Conservation (phyloP, 129 eudicot genomes). For the Pittosporum tobira region DNA sequence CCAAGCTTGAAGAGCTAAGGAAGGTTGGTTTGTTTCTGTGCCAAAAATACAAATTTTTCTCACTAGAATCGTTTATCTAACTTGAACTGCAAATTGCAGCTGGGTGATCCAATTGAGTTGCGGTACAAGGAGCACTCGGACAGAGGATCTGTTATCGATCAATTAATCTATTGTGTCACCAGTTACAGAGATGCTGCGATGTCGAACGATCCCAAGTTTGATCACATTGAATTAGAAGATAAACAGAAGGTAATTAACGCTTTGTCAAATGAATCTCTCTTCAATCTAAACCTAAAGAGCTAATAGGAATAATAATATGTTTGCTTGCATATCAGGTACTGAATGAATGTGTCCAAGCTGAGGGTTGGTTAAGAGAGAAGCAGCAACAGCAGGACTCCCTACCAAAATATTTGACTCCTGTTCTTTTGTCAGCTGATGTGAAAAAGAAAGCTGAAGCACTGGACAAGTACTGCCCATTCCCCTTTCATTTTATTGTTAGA, state of each 20-base stretch:
- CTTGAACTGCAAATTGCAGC: conserved; percentile 28
- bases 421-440: conserved; percentile 66
- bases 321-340: conserved; percentile 33
- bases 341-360: conserved; percentile 72
- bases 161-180: conserved; percentile 36
- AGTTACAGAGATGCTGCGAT: conserved; percentile 68
- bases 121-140: conserved; percentile 72
- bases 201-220: conserved; percentile 67
- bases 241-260: conserved; percentile 67
- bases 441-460: conserved; percentile 64
- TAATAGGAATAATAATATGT: not conserved
- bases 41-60: conserved; percentile 3
- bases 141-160: conserved; percentile 49
- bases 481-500: not conserved
- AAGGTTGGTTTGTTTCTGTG: conserved; percentile 31
- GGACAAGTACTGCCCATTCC: conserved; percentile 54
- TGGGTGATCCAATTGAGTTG: conserved; percentile 77
- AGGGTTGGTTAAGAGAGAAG: conserved; percentile 85
- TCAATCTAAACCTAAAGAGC: not conserved
- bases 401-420: conserved; percentile 60
- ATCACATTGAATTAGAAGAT: conserved; percentile 76
- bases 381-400: conserved; percentile 63
- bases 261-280: not conserved
- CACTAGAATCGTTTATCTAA: conserved; percentile 2
- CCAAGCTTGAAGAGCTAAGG: conserved; percentile 87